Evolutionary conservation across 768 basidiomycete species (phyloP), one percentile per base, ranked within the genome.

Genomic region (Gyrodon lividus): DNA sequence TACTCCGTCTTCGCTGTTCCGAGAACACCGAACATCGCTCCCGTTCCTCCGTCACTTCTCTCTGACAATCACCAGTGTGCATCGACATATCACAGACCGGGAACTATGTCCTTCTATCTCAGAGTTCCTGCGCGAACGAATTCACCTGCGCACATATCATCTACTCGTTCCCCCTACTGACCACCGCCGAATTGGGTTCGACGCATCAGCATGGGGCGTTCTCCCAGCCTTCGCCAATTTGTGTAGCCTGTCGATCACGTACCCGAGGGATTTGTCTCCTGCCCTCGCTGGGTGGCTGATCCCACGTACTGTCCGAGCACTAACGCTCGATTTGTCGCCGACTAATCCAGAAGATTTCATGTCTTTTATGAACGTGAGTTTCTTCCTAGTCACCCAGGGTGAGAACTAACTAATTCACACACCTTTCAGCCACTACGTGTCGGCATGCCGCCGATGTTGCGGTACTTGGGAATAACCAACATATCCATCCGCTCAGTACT

Each of bases 171-270:
- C 74, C 4, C 61, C 62, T 6, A 61, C 63, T 14, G 77, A 79
- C 43, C 78, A 80, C 56, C 72, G 71, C 54, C 72, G 75, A 6
- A 74, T 83, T 9, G 87, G 87, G 23, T 87, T 84, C 56, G 82
- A 87, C 55, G 83, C 86, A 0, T 78, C 82, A 1, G 74, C 82
- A 6, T 88, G 85, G 86, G 86, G 86, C 9, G 81, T 87, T 7
- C 70, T 89, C 9, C 86, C 86, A 0, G 76, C 76, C 5, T 66
- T 89, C 22, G 65, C 69, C 16, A 72, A 72, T 12, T 64, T 89
- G 45, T 75, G 68, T n/a, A 76, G 74, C 34, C 63, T 89, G 49
- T 76, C 72, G 46, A 84, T 87, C 48, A 80, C 80, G 5, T 80
- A 87, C 59, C 86, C 87, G 2, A 69, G 72, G 54, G 86, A 87